Evolutionary conservation across 345 rosid species (phyloP).

Genomic region (Gynandropsis gynandra): DNA sequence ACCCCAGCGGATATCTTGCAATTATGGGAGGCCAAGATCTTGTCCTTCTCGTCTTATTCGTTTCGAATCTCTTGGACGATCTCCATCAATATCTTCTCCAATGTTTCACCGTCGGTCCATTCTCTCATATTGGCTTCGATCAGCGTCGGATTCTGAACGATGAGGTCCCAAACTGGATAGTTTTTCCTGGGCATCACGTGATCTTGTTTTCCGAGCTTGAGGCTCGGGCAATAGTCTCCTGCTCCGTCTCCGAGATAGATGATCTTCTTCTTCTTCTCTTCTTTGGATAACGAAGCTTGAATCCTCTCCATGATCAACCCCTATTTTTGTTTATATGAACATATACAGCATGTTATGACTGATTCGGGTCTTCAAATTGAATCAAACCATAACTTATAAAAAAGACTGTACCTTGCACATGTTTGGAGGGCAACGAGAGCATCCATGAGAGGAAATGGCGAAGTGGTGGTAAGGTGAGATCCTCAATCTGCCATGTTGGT

Average conservation of each 20-base stretch:
- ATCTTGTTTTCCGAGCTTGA: constrained; percentile 52
- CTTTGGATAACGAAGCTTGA: constrained; percentile 42
- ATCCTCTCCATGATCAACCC: constrained; percentile 60
- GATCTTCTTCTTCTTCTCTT: constrained; percentile 43
- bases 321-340: constrained; percentile 21
- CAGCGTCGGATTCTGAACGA: constrained; percentile 40
- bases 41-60: constrained; percentile 27
- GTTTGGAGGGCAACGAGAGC: no score
- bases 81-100: constrained; percentile 39
- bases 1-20: no score
- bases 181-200: constrained; percentile 80
- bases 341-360: constrained; percentile 1
- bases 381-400: not conserved
- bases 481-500: constrained; percentile 47
- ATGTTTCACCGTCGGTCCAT: constrained; percentile 65
- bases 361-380: not conserved
- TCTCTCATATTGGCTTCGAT: constrained; percentile 60
- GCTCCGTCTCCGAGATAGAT: constrained; percentile 79
- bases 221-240: constrained; percentile 78
- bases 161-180: constrained; percentile 74
- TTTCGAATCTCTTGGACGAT: constrained; percentile 25
- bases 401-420: no score
- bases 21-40: constrained; percentile 5
- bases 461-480: constrained; percentile 63
- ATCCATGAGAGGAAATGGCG: constrained; percentile 52